Percentiles rank a stretch among this genome's conserved stretches.
phyloP scores from a whole-genome alignment of 441 rosid species.

The Kokia cookei region DNA sequence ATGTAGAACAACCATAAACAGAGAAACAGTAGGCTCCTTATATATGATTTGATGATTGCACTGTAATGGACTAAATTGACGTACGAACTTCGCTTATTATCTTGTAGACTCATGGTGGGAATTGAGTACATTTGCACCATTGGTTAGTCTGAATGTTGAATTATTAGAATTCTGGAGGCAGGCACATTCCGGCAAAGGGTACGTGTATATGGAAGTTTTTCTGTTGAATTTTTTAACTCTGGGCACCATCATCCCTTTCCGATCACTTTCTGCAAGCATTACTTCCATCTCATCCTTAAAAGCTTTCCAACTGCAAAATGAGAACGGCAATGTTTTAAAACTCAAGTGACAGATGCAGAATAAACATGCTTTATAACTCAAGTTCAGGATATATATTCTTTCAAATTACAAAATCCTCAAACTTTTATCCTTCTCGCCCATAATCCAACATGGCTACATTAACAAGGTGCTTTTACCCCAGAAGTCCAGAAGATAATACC shows the following conservation, averaged over 20 bases:
- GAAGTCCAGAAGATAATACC: slow-evolving; percentile 32
- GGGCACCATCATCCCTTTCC: slow-evolving; percentile 75
- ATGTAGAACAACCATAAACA: not conserved
- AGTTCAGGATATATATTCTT: not conserved
- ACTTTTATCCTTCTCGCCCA: not conserved
- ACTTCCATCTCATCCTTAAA: slow-evolving; percentile 59
- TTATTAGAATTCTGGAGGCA: slow-evolving; percentile 59
- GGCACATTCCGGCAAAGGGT: slow-evolving; percentile 85
- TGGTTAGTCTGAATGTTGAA: slow-evolving; percentile 28
- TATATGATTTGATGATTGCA: slow-evolving; percentile 9
- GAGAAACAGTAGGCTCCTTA: not conserved
- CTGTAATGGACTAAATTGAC: not conserved
- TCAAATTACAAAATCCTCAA: not conserved
- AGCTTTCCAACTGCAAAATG: slow-evolving; percentile 67
- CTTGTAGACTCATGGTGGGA: slow-evolving; percentile 18
- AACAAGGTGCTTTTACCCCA: not conserved
- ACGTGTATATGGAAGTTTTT: slow-evolving; percentile 76
- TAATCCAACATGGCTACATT: not conserved
- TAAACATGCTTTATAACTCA: not conserved
- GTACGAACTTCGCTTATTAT: slow-evolving; percentile 2
- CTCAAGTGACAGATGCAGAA: not conserved
- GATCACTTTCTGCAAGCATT: slow-evolving; percentile 77
- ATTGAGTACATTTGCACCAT: slow-evolving; percentile 17
- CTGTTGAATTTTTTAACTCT: slow-evolving; percentile 73
- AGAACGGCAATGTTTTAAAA: not conserved